Evolutionary conservation across 345 rosid species (phyloP), one percentile per base, ranked within the genome.

Genomic region (Toxicodendron radicans): DNA sequence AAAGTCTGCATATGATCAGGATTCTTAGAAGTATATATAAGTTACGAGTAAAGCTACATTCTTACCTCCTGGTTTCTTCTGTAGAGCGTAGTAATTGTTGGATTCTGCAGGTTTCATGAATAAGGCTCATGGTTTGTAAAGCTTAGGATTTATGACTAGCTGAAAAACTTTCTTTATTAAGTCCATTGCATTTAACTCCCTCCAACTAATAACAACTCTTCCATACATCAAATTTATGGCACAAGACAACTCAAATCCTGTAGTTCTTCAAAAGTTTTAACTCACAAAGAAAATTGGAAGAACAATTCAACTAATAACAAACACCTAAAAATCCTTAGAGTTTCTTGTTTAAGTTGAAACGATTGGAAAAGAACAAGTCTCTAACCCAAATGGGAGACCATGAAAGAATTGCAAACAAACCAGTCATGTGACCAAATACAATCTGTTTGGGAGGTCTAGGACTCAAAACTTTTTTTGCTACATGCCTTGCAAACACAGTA

Each of bases 301-400:
- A 27, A 27, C 30, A 27, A 27, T 27, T 14, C 7, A 30, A 20
- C 61, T 24, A n/a, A 48, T 16, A 16, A 43, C 7, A 17, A 17
- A 14, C 58, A 30, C 18, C 10, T 14, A 8, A 17, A 69, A 58
- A 70, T 24, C 16, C 10, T 77, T 73, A 83, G 30, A 82, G 74
- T 20, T 52, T 83, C 49, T 71, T 85, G 51, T 81, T 79, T 4
- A 85, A 46, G 6, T 70, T 52, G 61, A 88, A 88, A 38, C 86
- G 83, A 10, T 70, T 79, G 0, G 88, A 52, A 53, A 86, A 86
- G 79, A 88, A 90, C 66, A 78, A 52, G 64, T 88, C 95, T 83
- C 86, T 83, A 58, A 71, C 85, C 95, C 92, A 86, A 33, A 85
- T 75, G 5, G 92, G 92, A 66, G 92, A 88, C 79, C 82, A 84